Percentiles rank a stretch among this genome's conserved stretches.
phyloP scores from a whole-genome alignment of 1,284 basidiomycete species.

The Stygiomarasmius scandens region DNA sequence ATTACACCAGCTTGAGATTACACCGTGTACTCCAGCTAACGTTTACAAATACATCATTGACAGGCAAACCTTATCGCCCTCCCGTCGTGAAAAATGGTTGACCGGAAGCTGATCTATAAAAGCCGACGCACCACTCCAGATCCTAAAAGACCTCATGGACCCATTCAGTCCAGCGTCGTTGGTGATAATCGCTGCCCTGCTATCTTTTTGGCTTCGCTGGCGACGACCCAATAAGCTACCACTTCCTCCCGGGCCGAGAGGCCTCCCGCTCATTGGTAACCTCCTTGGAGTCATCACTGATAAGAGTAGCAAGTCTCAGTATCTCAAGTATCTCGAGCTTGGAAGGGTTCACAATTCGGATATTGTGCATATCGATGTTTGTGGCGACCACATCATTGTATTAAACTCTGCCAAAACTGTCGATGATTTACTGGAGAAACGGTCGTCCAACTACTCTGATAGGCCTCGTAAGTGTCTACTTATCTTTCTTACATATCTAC shows the following conservation, averaged over 20 bases:
- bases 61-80: too few relatives aligned
- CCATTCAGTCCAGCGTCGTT: too few relatives aligned
- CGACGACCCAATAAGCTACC: neutral
- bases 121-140: too few relatives aligned
- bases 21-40: too few relatives aligned
- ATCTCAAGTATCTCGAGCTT: neutral
- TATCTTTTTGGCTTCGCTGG: too few relatives aligned
- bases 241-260: constrained; percentile 29
- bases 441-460: constrained; percentile 1
- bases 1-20: too few relatives aligned
- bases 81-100: too few relatives aligned
- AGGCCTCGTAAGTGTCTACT: neutral
- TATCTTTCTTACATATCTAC: constrained; percentile 5
- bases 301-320: constrained; percentile 17
- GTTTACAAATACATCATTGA: too few relatives aligned
- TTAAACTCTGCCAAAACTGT: neutral
- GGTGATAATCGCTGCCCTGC: too few relatives aligned
- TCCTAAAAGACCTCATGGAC: too few relatives aligned
- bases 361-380: neutral
- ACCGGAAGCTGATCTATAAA: too few relatives aligned
- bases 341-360: neutral
- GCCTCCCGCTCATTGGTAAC: constrained; percentile 29
- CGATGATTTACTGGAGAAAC: neutral
- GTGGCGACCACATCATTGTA: neutral
- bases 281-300: constrained; percentile 26